Base-by-base conservation (phyloP, 768 basidiomycete species). In the Cystobasidium ongulense region DNA sequence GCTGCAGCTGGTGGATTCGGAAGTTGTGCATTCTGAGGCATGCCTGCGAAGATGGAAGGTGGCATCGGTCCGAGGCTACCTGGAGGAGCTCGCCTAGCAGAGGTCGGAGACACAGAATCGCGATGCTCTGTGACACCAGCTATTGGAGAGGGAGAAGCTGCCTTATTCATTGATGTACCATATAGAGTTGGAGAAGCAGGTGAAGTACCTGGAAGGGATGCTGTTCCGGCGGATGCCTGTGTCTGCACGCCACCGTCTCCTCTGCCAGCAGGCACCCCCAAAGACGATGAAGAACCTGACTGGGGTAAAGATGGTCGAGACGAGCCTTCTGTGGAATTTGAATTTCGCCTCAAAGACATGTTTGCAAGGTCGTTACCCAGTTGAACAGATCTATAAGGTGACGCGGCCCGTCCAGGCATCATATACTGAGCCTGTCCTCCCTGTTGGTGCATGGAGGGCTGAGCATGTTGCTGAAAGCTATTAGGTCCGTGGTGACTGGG, bases 21-120 rank as follows among this genome's bases (percentile, higher is more conserved):
- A 13, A 71, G 36, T 10, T 71, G 68, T 18, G 68, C 23, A 27
- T 54, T 71, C 10, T 57, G 38, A 17, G 31, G 73, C 68, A 15
- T 76, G 72, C 36, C 75, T 53, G 29, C 74, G 62, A 66, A 78
- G 75, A 72, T 71, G 63, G 17, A 73, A 53, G 27, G 77, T 35
- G 39, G 68, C 73, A 80, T 63, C 50, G 70, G 74, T 43, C 77
- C 78, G 31, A 72, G 75, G n/a, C 13, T 50, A 10, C 71, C 71
- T 18, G 74, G 70, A 25, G 76, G 75, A 5, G 54, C 57, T n/a
- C 65, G 43, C 15, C 66, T 36, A 2, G 68, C 68, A 23, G 68
- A 54, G 1, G 68, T 59, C 11, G 68, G 68, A 23, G 68, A 71
- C 10, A 71, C 36, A 5, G 63, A 64, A 21, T 64, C 63, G 17